phyloP scores from a whole-genome alignment of 2,329 filamentous ascomycete species.

The Capronia coronata region DNA sequence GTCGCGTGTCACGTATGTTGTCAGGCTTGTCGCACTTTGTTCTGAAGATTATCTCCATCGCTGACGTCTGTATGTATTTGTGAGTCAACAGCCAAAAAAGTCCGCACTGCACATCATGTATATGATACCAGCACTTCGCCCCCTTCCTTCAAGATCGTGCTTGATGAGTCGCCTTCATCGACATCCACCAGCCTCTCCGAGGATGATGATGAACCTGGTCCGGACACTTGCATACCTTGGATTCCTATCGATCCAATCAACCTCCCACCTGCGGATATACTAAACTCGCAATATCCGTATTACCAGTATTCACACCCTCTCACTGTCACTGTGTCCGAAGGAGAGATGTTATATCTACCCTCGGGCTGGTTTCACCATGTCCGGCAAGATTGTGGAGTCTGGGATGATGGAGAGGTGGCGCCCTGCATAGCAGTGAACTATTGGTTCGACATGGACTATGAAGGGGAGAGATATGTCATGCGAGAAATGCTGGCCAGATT shows the following conservation, averaged over 20 bases:
- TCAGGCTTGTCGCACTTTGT: too few relatives aligned
- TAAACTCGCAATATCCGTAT: slow-evolving; percentile 7
- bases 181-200: neutral
- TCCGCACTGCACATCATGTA: slow-evolving; percentile 5
- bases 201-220: neutral
- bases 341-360: slow-evolving; percentile 27
- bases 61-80: neutral
- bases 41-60: too few relatives aligned
- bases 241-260: slow-evolving; percentile 23
- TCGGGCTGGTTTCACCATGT: slow-evolving; percentile 29
- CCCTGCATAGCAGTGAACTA: slow-evolving; percentile 29
- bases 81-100: neutral
- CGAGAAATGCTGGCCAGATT: slow-evolving; percentile 35
- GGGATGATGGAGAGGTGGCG: slow-evolving; percentile 18
- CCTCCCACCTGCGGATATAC: neutral
- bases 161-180: slow-evolving; percentile 2
- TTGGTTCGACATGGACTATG: slow-evolving; percentile 31
- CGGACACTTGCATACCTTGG: slow-evolving; percentile 25
- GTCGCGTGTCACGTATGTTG: too few relatives aligned
- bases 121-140: neutral
- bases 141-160: slow-evolving; percentile 8
- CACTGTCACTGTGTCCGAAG: slow-evolving; percentile 22
- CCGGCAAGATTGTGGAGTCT: slow-evolving; percentile 24
- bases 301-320: slow-evolving; percentile 21
- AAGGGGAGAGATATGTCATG: slow-evolving; percentile 41